Conservation (phyloP, 208 protist genomes). For the Borovskyia barvae region DNA sequence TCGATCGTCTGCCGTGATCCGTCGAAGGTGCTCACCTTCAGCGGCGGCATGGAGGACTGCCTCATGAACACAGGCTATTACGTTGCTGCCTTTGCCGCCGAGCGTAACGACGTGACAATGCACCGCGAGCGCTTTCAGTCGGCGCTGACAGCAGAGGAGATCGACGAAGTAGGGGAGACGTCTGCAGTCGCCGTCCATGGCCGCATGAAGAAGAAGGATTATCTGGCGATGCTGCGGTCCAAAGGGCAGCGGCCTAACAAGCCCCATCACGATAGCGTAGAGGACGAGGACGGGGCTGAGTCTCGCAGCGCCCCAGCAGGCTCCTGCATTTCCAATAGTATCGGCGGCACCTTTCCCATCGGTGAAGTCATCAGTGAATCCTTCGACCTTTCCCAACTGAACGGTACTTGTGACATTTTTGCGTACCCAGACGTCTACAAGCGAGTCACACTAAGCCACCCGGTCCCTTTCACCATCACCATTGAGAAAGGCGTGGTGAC, state of each 20-base stretch:
- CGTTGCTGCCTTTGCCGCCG: slow-evolving; percentile 45
- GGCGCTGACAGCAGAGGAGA: slow-evolving; percentile 7
- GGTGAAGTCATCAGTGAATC: slow-evolving; percentile 91
- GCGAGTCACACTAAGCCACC: slow-evolving; percentile 63
- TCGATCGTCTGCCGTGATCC: slow-evolving; percentile 50
- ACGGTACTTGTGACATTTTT: slow-evolving; percentile 76
- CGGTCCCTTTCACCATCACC: slow-evolving; percentile 63
- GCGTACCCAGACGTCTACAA: slow-evolving; percentile 82
- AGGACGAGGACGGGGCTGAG: slow-evolving; percentile 35
- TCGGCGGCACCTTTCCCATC: slow-evolving; percentile 90
- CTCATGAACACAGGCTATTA: slow-evolving; percentile 89
- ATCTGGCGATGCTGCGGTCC: slow-evolving; percentile 55
- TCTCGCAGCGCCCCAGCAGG: slow-evolving; percentile 25
- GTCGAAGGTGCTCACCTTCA: slow-evolving; percentile 58
- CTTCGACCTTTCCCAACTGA: slow-evolving; percentile 79
- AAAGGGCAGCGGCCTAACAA: slow-evolving; percentile 49
- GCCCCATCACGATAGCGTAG: slow-evolving; percentile 32
- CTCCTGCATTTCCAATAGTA: slow-evolving; percentile 70
- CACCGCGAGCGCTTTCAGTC: slow-evolving; percentile 65
- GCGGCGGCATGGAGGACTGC: slow-evolving; percentile 82
- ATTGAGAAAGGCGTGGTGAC: slow-evolving; percentile 73
- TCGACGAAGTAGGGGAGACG: not conserved
- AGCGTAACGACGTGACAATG: slow-evolving; percentile 56
- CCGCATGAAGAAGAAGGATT: slow-evolving; percentile 79
- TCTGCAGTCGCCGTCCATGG: slow-evolving; percentile 27